A percentile compares a stretch with the other conserved stretches of the same genome.
phyloP scores from a whole-genome alignment of 371 early-diverging fungal genomes.

The Haplosporangium sp. region DNA sequence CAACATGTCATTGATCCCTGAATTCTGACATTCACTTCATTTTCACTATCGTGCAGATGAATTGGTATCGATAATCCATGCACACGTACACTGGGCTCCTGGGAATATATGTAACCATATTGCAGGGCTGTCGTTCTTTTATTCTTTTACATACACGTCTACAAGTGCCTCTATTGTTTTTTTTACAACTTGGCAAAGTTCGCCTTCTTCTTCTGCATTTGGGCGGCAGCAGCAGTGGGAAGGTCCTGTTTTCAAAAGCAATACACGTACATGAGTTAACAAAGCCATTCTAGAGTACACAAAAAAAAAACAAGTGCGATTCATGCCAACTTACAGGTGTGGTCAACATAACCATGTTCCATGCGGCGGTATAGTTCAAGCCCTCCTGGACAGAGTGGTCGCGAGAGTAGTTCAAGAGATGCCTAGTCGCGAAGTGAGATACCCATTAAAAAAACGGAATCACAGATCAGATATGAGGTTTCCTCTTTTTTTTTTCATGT shows the following conservation, averaged over 20 bases:
- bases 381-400: slow-evolving; percentile 93
- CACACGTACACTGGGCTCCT: background rate
- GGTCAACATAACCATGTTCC: slow-evolving; percentile 88
- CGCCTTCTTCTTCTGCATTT: slow-evolving; percentile 50
- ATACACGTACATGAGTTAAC: background rate
- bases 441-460: background rate
- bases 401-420: slow-evolving; percentile 87
- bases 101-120: background rate
- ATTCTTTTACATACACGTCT: background rate
- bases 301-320: background rate
- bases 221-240: slow-evolving; percentile 36
- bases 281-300: background rate
- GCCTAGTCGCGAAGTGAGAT: slow-evolving; percentile 56
- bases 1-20: no score
- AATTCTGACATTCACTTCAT: no score
- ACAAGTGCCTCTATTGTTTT: background rate
- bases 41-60: no score
- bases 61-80: no score
- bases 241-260: slow-evolving; percentile 39
- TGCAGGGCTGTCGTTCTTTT: background rate
- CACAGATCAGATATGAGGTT: background rate
- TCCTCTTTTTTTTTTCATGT: no score
- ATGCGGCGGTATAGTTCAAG: slow-evolving; percentile 86
- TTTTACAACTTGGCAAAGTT: slow-evolving; percentile 54
- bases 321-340: slow-evolving; percentile 64